phyloP scores from a whole-genome alignment of 2,329 filamentous ascomycete genomes.

The Colletotrichum eremochloae region DNA sequence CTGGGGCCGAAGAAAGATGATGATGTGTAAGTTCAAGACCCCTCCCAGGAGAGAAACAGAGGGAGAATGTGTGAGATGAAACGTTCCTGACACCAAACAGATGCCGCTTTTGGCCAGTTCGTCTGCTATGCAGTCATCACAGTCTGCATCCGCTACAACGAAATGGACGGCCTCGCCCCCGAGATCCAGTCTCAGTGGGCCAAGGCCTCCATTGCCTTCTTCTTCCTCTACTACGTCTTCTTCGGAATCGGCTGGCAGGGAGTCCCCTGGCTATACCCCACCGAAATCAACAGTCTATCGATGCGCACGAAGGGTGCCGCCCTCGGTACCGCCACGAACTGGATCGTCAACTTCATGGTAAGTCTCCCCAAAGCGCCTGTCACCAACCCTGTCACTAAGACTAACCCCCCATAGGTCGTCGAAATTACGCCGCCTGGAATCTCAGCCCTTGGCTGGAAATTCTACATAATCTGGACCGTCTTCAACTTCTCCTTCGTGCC shows the following conservation, averaged over 20 bases:
- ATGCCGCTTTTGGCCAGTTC: conserved; percentile 63
- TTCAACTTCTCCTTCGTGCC: conserved; percentile 62
- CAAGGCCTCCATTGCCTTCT: conserved; percentile 44
- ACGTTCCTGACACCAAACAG: conserved; percentile 25
- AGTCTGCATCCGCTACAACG: conserved; percentile 59
- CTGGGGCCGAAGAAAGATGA: conserved; percentile 68
- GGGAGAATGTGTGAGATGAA: neutral
- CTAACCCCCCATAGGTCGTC: conserved; percentile 44
- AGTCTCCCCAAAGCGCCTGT: neutral
- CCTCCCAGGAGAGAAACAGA: neutral
- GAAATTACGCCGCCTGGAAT: conserved; percentile 54
- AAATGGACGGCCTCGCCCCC: conserved; percentile 43
- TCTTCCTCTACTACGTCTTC: conserved; percentile 45
- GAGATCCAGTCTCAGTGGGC: conserved; percentile 35
- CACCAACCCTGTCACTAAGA: neutral
- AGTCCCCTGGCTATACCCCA: conserved; percentile 50
- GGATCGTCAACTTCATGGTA: conserved; percentile 42
- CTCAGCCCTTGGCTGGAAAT: conserved; percentile 63
- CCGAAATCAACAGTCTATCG: conserved; percentile 52
- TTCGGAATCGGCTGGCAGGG: conserved; percentile 43
- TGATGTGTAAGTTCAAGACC: conserved; percentile 58
- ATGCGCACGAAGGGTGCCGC: conserved; percentile 50
- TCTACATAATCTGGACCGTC: conserved; percentile 65
- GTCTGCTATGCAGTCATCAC: conserved; percentile 66
- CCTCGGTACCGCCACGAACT: conserved; percentile 40